phyloP scores from a whole-genome alignment of 768 basidiomycete genomes.

The Royoungia palumana region DNA sequence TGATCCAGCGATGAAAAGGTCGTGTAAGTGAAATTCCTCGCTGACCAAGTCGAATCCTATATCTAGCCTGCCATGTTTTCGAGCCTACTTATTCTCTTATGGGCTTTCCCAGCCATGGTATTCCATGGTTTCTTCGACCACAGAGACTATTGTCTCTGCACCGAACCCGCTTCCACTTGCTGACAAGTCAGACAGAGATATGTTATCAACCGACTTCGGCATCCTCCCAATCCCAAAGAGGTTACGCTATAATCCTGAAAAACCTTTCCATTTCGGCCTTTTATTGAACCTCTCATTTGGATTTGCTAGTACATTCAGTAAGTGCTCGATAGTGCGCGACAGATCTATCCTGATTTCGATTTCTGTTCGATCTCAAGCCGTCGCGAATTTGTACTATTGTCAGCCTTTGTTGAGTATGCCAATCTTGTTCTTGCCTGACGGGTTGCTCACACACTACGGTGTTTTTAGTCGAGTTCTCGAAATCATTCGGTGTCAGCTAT shows the following conservation, averaged over 20 bases:
- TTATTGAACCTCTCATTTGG: constrained; percentile 59
- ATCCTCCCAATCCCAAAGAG: constrained; percentile 60
- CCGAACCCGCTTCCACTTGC: background rate
- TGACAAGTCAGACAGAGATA: background rate
- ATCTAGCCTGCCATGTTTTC: background rate
- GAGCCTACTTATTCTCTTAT: constrained; percentile 12
- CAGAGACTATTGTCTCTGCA: background rate
- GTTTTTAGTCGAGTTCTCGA: constrained; percentile 32
- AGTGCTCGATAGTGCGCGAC: background rate
- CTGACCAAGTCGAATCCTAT: background rate
- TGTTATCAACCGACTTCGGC: constrained; percentile 47
- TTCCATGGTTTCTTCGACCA: constrained; percentile 17
- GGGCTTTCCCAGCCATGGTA: background rate
- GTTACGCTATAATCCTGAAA: constrained; percentile 49
- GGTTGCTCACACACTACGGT: background rate
- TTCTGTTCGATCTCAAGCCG: constrained; percentile 39
- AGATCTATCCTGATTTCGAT: background rate
- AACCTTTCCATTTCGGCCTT: constrained; percentile 50
- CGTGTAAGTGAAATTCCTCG: too few relatives aligned
- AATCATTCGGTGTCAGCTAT: constrained; percentile 39
- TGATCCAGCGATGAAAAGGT: too few relatives aligned
- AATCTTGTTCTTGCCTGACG: background rate
- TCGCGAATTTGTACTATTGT: constrained; percentile 80
- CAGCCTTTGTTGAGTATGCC: constrained; percentile 71
- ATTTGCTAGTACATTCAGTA: constrained; percentile 50